Evolutionary conservation across 169 alveolate genomes (phyloP).

Genomic region (Eimeria zaria): DNA sequence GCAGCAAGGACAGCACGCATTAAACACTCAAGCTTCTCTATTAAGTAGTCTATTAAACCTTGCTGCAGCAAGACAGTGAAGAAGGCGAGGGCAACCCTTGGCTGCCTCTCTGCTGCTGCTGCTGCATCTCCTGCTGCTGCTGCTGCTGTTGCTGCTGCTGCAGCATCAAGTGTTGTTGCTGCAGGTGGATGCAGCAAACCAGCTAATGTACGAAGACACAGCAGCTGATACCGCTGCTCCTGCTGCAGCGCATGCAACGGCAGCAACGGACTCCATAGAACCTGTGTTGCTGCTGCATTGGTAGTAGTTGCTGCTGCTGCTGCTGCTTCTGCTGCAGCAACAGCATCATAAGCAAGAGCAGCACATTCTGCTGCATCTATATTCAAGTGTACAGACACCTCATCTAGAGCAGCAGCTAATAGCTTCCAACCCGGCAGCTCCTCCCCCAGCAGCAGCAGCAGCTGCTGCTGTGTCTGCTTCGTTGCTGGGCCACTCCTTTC

Average conservation of each 20-base stretch:
- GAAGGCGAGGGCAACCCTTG: constrained; percentile 5
- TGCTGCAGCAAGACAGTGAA: constrained; percentile 5
- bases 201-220: constrained; percentile 34
- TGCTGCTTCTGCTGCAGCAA: constrained; percentile 54
- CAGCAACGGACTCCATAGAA: constrained; percentile 59
- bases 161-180: background rate
- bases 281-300: background rate
- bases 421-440: constrained; percentile 52
- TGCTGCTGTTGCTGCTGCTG: background rate
- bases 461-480: constrained; percentile 43
- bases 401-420: constrained; percentile 46
- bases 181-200: constrained; percentile 5
- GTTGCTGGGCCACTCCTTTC: background rate
- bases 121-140: background rate
- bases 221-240: constrained; percentile 71
- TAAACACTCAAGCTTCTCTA: background rate
- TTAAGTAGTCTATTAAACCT: background rate
- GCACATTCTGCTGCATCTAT: constrained; percentile 30
- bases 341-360: constrained; percentile 67
- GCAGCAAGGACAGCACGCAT: constrained; percentile 2
- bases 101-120: background rate
- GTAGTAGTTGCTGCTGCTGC: background rate
- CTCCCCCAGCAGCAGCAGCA: constrained; percentile 55
- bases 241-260: constrained; percentile 54
- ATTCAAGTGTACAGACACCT: constrained; percentile 48